These are phyloP conservation scores for Trichoderma atroviride DNA, from an alignment of 2,329 filamentous ascomycete species.

Conservation along the genomic window DNA sequence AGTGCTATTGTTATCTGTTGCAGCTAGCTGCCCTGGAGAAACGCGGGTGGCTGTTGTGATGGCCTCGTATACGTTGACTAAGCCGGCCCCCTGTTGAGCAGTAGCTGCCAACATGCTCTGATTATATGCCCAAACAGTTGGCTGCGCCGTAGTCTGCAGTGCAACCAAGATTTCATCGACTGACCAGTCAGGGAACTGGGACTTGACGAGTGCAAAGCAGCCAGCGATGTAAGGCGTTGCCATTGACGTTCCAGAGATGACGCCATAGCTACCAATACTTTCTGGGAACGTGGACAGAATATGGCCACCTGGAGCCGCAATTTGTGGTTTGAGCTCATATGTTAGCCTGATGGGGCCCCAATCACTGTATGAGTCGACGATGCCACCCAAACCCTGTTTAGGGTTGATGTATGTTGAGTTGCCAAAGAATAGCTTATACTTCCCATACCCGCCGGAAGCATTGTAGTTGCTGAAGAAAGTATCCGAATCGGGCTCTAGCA, in stretches of 20 bases:
- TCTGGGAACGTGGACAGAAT: constrained; percentile 9
- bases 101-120: not conserved
- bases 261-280: constrained; percentile 5
- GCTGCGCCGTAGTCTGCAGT: not conserved
- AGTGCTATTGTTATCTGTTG: constrained; percentile 6
- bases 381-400: not conserved
- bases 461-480: not conserved
- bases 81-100: constrained; percentile 7
- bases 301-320: constrained; percentile 7
- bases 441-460: not conserved
- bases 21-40: not conserved
- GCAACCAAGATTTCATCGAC: not conserved
- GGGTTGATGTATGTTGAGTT: constrained; percentile 5
- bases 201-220: constrained; percentile 2
- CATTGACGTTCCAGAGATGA: constrained; percentile 12
- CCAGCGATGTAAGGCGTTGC: constrained; percentile 7
- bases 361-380: constrained; percentile 1
- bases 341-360: constrained; percentile 4
- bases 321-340: constrained; percentile 6
- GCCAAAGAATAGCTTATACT: constrained; percentile 3
- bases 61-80: constrained; percentile 9
- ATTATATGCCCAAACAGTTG: not conserved
- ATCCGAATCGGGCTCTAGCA: constrained; percentile 8
- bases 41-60: not conserved
- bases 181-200: not conserved